Base-by-base conservation (phyloP, 2,329 filamentous ascomycete species). In the Parascedosporium putredinis region DNA sequence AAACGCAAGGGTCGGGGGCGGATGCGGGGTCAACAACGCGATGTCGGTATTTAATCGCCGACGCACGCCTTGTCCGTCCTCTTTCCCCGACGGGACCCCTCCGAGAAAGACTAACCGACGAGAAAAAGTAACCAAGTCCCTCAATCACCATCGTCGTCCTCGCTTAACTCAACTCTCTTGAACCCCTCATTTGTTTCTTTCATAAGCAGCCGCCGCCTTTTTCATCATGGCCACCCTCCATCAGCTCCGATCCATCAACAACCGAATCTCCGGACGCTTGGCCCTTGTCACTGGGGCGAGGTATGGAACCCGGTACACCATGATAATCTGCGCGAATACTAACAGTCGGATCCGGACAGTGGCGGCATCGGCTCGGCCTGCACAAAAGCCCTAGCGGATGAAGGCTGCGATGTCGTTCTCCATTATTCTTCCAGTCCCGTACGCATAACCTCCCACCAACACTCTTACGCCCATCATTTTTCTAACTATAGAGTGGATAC, bases 341-440 rank as follows among this genome's bases (percentile, higher is more conserved):
- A 8, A 9, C 9, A 47, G 9, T 14, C 10, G 16, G n/a, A n/a
- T n/a, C n/a, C n/a, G 16, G 16, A 4, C 48, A 67, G 64, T 33
- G 64, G 64, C 45, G 64, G 64, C 3, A 67, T 67, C 18, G 64
- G 64, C 7, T 62, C 62, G 5, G 58, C 59, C 1, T 60, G 58
- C 47, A 64, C 62, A 10, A 59, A 54, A 48, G 57, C 57, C 3
- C 53, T 67, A 45, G 64, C 64, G 16, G 59, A 61, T 4, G 59
- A 67, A 34, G 64, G 64, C 1, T 66, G 64, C 29, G 62, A 67
- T 53, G 55, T 67, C 20, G 61, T 55, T 20, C 50, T 67, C 22
- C 64, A 67, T 50, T 66, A 60, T 49, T 59, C 61, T 0, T 62
- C 63, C 2, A 67, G 59, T 50, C 55, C 58, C 54, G 64, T 63